Evolutionary conservation across 129 eudicot species (phyloP).

Genomic region (Flaveria robusta): DNA sequence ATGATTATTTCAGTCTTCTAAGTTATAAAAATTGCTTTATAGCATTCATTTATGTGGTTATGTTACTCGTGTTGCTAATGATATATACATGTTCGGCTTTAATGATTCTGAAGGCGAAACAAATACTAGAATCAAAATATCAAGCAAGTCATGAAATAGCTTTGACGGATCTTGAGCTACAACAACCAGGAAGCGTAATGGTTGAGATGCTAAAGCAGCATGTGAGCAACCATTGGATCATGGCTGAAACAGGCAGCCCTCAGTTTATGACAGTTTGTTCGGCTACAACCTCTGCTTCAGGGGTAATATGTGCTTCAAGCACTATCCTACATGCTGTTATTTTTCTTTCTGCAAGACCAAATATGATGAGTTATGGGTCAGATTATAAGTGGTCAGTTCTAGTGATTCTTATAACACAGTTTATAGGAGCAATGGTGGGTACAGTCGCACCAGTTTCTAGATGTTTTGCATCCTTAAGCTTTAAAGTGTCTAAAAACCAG

Average conservation of each 20-base stretch:
- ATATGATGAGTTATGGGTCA: background rate
- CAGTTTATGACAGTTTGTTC: slow-evolving; percentile 1
- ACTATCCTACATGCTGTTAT: background rate
- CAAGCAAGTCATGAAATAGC: slow-evolving; percentile 5
- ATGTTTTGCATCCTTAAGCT: slow-evolving; percentile 11
- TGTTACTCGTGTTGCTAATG: background rate
- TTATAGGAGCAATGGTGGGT: background rate
- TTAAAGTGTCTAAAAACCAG: background rate
- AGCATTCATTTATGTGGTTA: slow-evolving; percentile 7
- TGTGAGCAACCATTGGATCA: slow-evolving; percentile 26
- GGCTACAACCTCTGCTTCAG: background rate
- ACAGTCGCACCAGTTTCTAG: background rate
- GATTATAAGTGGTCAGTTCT: background rate
- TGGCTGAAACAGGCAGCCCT: slow-evolving; percentile 14
- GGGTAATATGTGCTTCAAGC: background rate
- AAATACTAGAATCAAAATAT: slow-evolving; percentile 11
- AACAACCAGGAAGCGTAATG: background rate
- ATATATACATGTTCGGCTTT: background rate
- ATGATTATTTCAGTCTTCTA: background rate
- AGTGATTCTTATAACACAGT: background rate
- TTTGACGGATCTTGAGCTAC: background rate
- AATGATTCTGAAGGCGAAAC: slow-evolving; percentile 14
- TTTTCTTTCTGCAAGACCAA: background rate
- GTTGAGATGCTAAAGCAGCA: slow-evolving; percentile 16
- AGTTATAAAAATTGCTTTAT: background rate